Evolutionary conservation across 129 eudicot species (phyloP), one percentile per base, ranked within the genome.

Genomic region (Dittrichia graveolens): DNA sequence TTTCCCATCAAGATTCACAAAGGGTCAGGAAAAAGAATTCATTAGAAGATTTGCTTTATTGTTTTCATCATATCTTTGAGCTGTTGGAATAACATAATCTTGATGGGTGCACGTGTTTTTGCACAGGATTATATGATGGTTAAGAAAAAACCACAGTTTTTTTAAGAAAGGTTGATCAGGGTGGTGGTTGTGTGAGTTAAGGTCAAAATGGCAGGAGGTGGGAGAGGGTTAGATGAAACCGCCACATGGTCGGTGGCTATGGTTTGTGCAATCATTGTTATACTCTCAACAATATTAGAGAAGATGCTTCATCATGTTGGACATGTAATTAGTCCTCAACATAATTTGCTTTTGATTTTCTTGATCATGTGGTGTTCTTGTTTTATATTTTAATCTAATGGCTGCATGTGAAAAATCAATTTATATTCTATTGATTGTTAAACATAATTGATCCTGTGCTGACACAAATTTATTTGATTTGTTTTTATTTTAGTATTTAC

Each of bases 201-300:
- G 55, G 72, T 69, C 34, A 43, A 48, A 81, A 84, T 80, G 89
- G 82, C 75, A 13, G 82, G 79, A 66, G 81, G 65, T 42, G 79
- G 63, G 6, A 81, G 89, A 75, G 84, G 89, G 75, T 91, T 93
- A 47, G 87, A 93, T 64, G 84, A 82, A 43, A 89, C 96, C 14
- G 89, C 97, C 13, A 92, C 96, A 8, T 89, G 96, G 97, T 91
- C 96, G 0, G 96, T 89, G 19, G 85, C 96, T 34, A 41, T 83
- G 48, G 96, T 86, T 67, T 81, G 83, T 77, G 91, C 86, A 1
- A 71, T 92, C 65, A 92, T 92, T 57, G 78, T 92, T 70, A 0
- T 85, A 19, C 15, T 92, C 45, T 92, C 97, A 6, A 84, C 85
- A 8, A 0, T 79, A 34, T 72, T 92, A 77, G 97, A 92, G 71